A percentile compares a stretch with the other conserved stretches of the same genome.
Evolutionary conservation across 441 rosid genomes (phyloP).

Genomic region (Gossypium davidsonii): DNA sequence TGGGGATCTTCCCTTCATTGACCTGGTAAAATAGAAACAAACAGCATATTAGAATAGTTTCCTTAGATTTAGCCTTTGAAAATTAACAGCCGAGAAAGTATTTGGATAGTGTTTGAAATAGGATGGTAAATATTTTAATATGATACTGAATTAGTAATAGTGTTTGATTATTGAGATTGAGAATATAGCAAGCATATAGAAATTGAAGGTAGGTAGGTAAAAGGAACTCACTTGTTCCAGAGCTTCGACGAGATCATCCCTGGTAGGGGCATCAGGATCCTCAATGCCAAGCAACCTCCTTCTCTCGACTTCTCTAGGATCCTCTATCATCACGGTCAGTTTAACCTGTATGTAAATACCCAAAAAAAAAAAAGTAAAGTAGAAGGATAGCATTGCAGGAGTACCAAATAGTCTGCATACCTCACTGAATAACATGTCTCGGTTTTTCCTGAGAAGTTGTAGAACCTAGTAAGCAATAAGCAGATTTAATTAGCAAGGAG

Average conservation of each 20-base stretch:
- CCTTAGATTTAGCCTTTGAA: neutral
- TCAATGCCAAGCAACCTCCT: conserved; percentile 79
- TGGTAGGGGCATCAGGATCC: conserved; percentile 61
- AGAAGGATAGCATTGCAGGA: neutral
- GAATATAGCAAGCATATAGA: neutral
- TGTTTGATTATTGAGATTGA: neutral
- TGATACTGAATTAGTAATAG: neutral
- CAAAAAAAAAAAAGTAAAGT: neutral
- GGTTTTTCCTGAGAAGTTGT: conserved; percentile 71
- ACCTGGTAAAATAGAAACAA: conserved; percentile 38
- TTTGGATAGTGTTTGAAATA: neutral
- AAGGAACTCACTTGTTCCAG: conserved; percentile 48
- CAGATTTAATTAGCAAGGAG: neutral
- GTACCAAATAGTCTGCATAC: conserved; percentile 25
- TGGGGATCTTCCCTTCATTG: conserved; percentile 73
- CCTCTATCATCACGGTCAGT: conserved; percentile 77
- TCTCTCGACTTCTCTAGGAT: conserved; percentile 80
- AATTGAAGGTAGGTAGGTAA: neutral
- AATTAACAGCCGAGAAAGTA: neutral
- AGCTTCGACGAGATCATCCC: conserved; percentile 81
- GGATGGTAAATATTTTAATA: neutral
- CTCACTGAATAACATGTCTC: conserved; percentile 88
- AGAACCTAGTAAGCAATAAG: conserved; percentile 36
- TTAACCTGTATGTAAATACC: conserved; percentile 41
- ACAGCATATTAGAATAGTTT: neutral